A percentile compares a stretch with the other conserved stretches of the same genome.
These are phyloP conservation scores for Fusarium euwallaceae DNA, from an alignment of 2,329 filamentous ascomycete species.

Conservation along the genomic window DNA sequence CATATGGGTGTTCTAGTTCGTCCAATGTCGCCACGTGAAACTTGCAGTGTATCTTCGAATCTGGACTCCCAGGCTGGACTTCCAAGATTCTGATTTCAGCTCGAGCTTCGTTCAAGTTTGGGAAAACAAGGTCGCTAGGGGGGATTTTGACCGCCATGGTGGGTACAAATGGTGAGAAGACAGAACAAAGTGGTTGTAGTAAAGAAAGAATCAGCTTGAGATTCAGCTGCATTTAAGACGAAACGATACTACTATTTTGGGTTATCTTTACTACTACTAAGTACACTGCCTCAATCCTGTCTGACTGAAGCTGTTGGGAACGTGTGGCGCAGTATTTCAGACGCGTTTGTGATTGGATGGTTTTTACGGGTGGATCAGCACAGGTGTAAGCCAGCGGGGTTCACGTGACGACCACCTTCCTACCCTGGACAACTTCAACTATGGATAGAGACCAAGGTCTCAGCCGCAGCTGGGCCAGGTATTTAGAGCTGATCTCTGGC, in stretches of 20 bases:
- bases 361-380: background rate
- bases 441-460: too few relatives aligned
- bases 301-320: background rate
- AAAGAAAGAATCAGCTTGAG: background rate
- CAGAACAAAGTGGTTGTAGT: background rate
- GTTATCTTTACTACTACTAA: background rate
- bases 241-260: background rate
- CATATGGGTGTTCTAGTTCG: background rate
- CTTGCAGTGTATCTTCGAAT: background rate
- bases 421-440: too few relatives aligned
- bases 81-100: constrained; percentile 2
- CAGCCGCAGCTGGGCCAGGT: too few relatives aligned
- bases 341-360: background rate
- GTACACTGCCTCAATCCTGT: background rate
- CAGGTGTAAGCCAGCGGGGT: background rate
- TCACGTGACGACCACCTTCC: background rate
- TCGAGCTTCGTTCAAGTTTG: background rate
- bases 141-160: background rate
- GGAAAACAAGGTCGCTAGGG: background rate
- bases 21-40: background rate
- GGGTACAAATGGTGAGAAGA: background rate
- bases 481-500: too few relatives aligned
- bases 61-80: background rate
- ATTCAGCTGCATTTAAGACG: background rate
- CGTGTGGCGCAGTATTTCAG: background rate